Evolutionary conservation across 306 rosid species (phyloP), one percentile per base, ranked within the genome.

Genomic region (Trifolium repens): DNA sequence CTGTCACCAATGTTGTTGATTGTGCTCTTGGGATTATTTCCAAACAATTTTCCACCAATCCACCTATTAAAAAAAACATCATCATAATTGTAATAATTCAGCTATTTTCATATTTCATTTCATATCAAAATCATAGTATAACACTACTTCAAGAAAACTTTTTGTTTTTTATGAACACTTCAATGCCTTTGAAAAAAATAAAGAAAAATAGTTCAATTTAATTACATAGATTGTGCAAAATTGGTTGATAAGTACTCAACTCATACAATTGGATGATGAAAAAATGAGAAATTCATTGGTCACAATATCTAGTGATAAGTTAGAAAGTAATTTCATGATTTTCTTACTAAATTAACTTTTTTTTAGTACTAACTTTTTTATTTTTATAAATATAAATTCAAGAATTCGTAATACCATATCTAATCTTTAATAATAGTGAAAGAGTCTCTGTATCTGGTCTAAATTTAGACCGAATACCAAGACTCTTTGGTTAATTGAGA

Each of bases 31-130:
- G 78, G 69, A 40, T 26, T 69, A 46, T 67, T 79, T 16, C 65
- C 69, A 17, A 53, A 4, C 17, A 75, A 49, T n/a, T 24, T 46
- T 61, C 81, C 68, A 63, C 74, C 52, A 67, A 80, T 88, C 90
- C 89, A 91, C 81, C 97, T 92, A 72, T 19, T 1, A 13, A 43
- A 19, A 3, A 0, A 39, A 11, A n/a, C n/a, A n/a, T n/a, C 2
- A 30, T 34, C 2, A 12, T 43, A 32, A n/a, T 32, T 62, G 8
- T 7, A 8, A 62, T 30, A 60, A 13, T 9, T 27, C 39, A 57
- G 27, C 1, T 0, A 30, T 27, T 12, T 30, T 57, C 9, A 27
- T 27, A 27, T 27, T 13, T 57, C 9, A 27, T 27, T 13, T 57
- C 9, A 27, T 27, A 27, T 27, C 37, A 59, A 59, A 19, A 27